Conservation (phyloP, 2,329 filamentous ascomycete genomes). For the Lasiodiplodia theobromae region DNA sequence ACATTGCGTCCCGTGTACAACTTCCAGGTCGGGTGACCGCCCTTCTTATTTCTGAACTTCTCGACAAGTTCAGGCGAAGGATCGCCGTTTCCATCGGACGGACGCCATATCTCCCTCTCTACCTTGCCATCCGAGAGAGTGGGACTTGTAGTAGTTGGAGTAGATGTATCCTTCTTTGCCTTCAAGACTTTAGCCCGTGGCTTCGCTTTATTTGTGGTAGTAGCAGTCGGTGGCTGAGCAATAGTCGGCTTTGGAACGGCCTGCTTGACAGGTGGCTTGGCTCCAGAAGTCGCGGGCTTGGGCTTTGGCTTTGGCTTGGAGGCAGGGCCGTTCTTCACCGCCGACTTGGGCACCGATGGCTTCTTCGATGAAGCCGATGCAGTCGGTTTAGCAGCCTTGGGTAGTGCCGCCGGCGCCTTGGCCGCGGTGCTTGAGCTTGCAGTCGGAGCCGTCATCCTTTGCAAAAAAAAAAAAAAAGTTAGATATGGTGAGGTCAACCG, state of each 20-base stretch:
- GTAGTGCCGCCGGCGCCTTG: background rate
- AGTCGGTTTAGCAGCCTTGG: background rate
- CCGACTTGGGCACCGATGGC: background rate
- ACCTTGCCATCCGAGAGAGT: conserved; percentile 38
- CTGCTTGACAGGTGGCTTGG: no score
- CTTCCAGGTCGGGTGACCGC: conserved; percentile 49
- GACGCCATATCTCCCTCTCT: conserved; percentile 48
- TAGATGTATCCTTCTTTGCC: background rate
- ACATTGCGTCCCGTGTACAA: conserved; percentile 45
- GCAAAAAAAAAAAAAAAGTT: no score
- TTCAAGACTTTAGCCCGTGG: background rate
- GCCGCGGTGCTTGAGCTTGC: background rate
- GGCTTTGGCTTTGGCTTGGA: background rate
- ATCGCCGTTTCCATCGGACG: conserved; percentile 49
- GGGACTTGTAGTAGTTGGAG: background rate
- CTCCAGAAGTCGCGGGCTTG: background rate
- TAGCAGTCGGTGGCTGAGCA: background rate
- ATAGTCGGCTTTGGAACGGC: background rate
- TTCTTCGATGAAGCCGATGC: background rate
- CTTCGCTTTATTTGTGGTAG: background rate
- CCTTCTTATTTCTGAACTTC: conserved; percentile 32
- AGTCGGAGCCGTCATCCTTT: background rate
- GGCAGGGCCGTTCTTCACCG: background rate
- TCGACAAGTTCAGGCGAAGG: conserved; percentile 39
- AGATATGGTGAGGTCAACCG: background rate